phyloP scores from a whole-genome alignment of 78 protist genomes.

The Chrysochromulina tobinii region DNA sequence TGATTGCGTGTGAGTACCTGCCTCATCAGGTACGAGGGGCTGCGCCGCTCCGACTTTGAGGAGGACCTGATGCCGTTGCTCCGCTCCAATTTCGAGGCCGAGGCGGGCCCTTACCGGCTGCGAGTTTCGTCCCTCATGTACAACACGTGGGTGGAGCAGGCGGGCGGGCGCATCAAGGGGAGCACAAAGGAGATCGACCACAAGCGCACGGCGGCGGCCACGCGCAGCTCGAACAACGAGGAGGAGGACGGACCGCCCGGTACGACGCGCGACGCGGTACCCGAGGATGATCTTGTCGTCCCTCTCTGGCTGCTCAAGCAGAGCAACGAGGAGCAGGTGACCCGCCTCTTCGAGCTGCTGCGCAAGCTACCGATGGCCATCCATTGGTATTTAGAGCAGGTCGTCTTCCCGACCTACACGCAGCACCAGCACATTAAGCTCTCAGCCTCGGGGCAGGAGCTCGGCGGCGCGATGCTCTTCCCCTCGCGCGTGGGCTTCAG shows the following conservation, averaged over 20 bases:
- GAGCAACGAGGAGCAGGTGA: constrained; percentile 37
- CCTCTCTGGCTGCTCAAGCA: constrained; percentile 42
- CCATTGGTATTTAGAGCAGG: constrained; percentile 52
- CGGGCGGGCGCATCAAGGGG: not conserved
- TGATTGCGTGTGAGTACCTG: not conserved
- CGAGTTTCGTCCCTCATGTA: not conserved
- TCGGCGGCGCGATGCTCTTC: constrained; percentile 57
- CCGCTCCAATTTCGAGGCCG: not conserved
- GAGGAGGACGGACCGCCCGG: too few relatives aligned
- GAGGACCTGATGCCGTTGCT: not conserved
- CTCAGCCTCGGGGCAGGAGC: constrained; percentile 55
- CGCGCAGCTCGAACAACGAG: not conserved
- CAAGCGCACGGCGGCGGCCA: not conserved
- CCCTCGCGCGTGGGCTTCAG: constrained; percentile 59
- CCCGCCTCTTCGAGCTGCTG: constrained; percentile 23
- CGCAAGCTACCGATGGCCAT: constrained; percentile 43
- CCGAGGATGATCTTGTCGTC: not conserved
- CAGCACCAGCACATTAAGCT: constrained; percentile 57
- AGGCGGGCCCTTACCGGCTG: constrained; percentile 6
- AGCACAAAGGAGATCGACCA: too few relatives aligned
- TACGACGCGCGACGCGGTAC: too few relatives aligned
- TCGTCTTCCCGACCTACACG: constrained; percentile 63
- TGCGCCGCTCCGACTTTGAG: constrained; percentile 54
- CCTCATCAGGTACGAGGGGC: constrained; percentile 28
- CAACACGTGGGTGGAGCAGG: not conserved